Evolutionary conservation across 371 early-diverging fungal species (phyloP), one percentile per base, ranked within the genome.

Genomic region (Zancudomyces culisetae): DNA sequence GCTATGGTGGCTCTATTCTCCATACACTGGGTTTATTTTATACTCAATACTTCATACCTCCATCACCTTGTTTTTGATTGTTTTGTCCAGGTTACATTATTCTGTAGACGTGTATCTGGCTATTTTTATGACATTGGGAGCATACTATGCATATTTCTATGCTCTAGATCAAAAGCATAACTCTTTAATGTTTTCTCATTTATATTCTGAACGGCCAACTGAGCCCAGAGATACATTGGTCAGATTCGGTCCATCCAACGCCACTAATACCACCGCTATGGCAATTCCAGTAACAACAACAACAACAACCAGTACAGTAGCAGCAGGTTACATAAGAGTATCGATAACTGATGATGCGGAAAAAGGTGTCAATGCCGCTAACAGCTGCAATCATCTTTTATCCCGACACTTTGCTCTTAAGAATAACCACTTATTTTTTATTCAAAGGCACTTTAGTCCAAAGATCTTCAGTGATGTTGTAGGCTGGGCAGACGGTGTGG

Each of bases 51-150:
- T 70, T 6, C 68, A 79, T 24, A 72, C 69, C 26, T 39, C 68
- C 0, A 57, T 66, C 12, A 79, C 76, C 0, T 66, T 81, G 18
- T 58, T 69, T 15, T 65, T 75, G 53, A 77, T 82, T n/a, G 24
- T 81, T 13, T 60, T 74, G 29, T 77, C 76, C 27, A 75, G 76
- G 3, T 66, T 77, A 22, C 83, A 83, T 52, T 83, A 83, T 56
- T 68, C 83, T 1, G 67, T 81, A 23, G 83, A 82, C 43, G 79
- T 83, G 2, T 45, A 80, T 20, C 51, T 83, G 22, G 84, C 81
- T 12, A 50, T 81, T 2, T 68, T 80, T 60, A 69, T 80, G 60
- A 69, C 70, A 10, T 67, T 54, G 19, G 62, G 67, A 52, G 64
- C 66, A 4, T 64, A 72, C 55, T 70, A 72, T 51, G 51, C 66